Percentiles rank a stretch among this genome's conserved stretches.
Evolutionary conservation across 2,329 filamentous ascomycete species (phyloP).

Genomic region (Arthrobotrys iridis): DNA sequence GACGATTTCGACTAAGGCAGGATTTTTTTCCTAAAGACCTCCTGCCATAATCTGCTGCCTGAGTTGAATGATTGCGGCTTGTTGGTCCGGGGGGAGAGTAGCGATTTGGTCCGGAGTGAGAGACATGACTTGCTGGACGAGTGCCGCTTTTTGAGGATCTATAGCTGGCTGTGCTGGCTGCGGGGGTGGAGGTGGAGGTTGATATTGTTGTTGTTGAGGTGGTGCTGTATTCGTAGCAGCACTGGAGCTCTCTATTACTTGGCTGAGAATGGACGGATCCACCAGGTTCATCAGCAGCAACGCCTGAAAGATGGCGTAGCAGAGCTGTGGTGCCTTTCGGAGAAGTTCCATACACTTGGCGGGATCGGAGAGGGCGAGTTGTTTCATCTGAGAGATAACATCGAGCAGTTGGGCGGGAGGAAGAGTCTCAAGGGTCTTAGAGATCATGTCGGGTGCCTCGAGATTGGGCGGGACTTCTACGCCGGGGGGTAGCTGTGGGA

Average conservation of each 20-base stretch:
- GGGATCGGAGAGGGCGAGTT: slow-evolving; percentile 70
- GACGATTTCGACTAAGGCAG: slow-evolving; percentile 26
- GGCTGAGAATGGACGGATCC: slow-evolving; percentile 69
- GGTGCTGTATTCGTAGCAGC: slow-evolving; percentile 55
- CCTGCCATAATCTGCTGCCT: slow-evolving; percentile 66
- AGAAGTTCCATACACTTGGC: slow-evolving; percentile 72
- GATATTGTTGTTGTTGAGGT: slow-evolving; percentile 59
- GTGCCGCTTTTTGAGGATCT: slow-evolving; percentile 65
- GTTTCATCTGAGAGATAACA: slow-evolving; percentile 75
- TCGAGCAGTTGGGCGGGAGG: slow-evolving; percentile 73
- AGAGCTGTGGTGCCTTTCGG: slow-evolving; percentile 72
- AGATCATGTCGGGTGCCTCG: slow-evolving; percentile 74
- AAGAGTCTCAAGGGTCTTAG: slow-evolving; percentile 71
- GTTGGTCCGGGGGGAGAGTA: slow-evolving; percentile 67
- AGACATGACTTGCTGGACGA: slow-evolving; percentile 70
- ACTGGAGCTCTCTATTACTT: slow-evolving; percentile 68
- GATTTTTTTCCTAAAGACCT: slow-evolving; percentile 49
- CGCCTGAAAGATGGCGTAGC: slow-evolving; percentile 77
- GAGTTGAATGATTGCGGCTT: slow-evolving; percentile 70
- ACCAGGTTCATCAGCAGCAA: slow-evolving; percentile 76
- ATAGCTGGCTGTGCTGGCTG: slow-evolving; percentile 57
- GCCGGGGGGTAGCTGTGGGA: slow-evolving; percentile 72
- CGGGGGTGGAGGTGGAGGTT: slow-evolving; percentile 57
- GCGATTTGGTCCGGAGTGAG: slow-evolving; percentile 71
- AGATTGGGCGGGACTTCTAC: slow-evolving; percentile 71